Evolutionary conservation across 2,329 filamentous ascomycete genomes (phyloP).

Genomic region (Trichoderma aggressivum): DNA sequence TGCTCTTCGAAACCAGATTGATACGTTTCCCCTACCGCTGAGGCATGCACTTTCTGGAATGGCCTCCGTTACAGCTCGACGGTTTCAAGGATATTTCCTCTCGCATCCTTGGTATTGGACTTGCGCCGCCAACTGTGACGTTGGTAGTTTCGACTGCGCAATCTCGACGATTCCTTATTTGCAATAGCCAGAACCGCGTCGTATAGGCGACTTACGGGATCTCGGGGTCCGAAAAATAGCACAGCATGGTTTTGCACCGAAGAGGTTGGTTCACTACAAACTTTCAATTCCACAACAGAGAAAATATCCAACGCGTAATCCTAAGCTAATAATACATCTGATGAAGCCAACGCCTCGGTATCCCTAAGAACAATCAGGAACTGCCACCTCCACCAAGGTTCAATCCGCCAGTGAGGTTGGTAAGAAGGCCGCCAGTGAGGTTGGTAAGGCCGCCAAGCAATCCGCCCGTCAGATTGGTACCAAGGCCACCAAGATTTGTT

Average conservation of each 20-base stretch:
- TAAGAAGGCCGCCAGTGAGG: background rate
- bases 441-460: background rate
- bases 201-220: background rate
- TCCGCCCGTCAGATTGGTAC: background rate
- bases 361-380: background rate
- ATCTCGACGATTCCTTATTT: background rate
- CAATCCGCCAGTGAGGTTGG: background rate
- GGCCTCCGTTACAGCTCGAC: background rate
- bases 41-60: background rate
- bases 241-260: background rate
- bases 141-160: background rate
- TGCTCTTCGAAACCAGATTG: background rate
- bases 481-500: background rate
- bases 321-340: conserved; percentile 14
- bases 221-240: background rate
- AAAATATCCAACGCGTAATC: background rate
- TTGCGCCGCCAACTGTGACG: background rate
- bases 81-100: background rate
- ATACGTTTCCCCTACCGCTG: background rate
- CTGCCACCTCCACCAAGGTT: background rate
- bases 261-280: background rate
- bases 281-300: background rate
- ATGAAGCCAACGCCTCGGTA: background rate
- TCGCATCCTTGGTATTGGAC: background rate
- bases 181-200: background rate